Evolutionary conservation across 495 filamentous ascomycete species (phyloP), one percentile per base, ranked within the genome.

Genomic region (Lepidopterella palustris): DNA sequence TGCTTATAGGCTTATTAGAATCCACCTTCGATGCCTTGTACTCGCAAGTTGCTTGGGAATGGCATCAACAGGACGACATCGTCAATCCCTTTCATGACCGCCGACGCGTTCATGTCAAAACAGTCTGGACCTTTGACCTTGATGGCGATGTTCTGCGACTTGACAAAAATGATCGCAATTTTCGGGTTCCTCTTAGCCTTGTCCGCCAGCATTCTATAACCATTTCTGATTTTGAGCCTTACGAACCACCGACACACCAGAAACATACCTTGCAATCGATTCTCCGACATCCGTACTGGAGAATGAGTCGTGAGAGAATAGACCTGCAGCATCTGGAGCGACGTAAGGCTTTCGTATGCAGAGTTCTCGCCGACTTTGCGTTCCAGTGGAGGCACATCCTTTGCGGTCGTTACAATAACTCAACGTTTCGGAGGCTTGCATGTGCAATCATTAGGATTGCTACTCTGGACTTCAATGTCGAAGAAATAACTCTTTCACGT

Each of bases 341-440:
- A 32, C 58, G 26, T 5, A 60, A 60, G 35, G 50, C 58, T 55
- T 60, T 60, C 50, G 51, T 60, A 18, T 47, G 27, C 58, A 60
- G 58, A 25, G 25, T 60, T 47, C 51, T 60, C 50, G 58, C 58
- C n/a, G 58, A 60, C 58, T 55, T 60, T 55, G 50, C 35, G 32
- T 60, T 49, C 31, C 51, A 60, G 35, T 60, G 58, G 58, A 60
- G 58, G 51, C 58, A 60, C 58, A 42, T 60, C 51, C 58, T 60
- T 20, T 55, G 32, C 27, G 58, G 51, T 60, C 51, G 51, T 55
- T 60, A 60, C 35, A 60, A 60, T 21, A 55, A 55, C 50, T 55
- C 25, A 29, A 60, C 51, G 24, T 60, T 60, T 60, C 58, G 50
- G 35, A 60, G 58, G 51, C 58, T 60, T 60, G 58, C 58, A 1